Evolutionary conservation across 306 rosid species (phyloP).

Genomic region (Glycine latifolia): DNA sequence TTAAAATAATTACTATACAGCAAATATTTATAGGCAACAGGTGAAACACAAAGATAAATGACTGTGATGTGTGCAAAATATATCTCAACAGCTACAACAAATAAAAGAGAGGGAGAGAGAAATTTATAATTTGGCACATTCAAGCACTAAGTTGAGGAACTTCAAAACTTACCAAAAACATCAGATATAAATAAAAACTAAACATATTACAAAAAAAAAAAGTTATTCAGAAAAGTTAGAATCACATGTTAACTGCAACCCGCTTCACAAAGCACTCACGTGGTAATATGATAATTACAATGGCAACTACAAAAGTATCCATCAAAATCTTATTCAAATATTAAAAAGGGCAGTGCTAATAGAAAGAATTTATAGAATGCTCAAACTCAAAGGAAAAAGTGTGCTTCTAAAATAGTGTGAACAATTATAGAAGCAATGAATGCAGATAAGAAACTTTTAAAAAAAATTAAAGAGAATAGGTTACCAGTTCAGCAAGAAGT

Average conservation of each 20-base stretch:
- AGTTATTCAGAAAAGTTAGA: not conserved
- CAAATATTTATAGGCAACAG: slow-evolving; percentile 4
- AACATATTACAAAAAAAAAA: not conserved
- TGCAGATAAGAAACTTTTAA: not conserved
- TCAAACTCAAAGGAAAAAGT: not conserved
- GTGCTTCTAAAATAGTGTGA: not conserved
- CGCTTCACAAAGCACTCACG: not conserved
- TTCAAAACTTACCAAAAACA: not conserved
- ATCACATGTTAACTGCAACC: not conserved
- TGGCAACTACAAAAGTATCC: not conserved
- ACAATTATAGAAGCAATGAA: not conserved
- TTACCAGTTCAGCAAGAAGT: slow-evolving; percentile 93
- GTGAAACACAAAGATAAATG: not conserved
- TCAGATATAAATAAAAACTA: not conserved
- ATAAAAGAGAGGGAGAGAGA: not conserved
- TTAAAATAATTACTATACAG: not conserved
- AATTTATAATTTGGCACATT: not conserved
- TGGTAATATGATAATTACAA: not conserved
- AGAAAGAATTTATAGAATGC: not conserved
- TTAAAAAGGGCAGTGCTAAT: not conserved
- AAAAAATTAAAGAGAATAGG: slow-evolving; percentile 4
- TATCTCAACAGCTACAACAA: not conserved
- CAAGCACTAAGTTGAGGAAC: not conserved
- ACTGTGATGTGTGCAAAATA: not conserved
- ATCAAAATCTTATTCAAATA: not conserved